These are phyloP conservation scores for Aspergillus uvarum DNA, from an alignment of 2,329 filamentous ascomycete genomes.

Conservation along the genomic window DNA sequence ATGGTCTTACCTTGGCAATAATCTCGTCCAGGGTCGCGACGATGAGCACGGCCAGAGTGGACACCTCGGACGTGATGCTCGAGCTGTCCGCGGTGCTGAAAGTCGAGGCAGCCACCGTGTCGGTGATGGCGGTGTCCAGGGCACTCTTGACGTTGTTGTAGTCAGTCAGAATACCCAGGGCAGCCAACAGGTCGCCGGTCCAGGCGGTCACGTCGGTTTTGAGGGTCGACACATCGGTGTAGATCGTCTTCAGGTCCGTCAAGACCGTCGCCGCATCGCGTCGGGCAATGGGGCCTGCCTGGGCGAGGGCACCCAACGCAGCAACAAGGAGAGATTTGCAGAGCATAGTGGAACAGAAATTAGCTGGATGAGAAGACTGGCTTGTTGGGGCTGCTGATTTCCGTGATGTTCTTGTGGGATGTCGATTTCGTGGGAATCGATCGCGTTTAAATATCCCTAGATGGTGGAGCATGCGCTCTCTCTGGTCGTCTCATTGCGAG, in stretches of 20 bases:
- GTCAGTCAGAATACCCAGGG: not conserved
- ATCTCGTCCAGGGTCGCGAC: not conserved
- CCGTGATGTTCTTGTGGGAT: not conserved
- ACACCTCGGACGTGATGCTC: not conserved
- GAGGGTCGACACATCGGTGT: not conserved
- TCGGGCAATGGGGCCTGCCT: not conserved
- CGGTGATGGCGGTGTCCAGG: not conserved
- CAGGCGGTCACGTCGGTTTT: not conserved
- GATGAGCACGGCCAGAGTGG: not conserved
- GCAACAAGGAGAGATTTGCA: not conserved
- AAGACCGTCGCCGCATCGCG: not conserved
- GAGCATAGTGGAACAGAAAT: not conserved
- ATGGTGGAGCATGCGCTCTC: too few relatives aligned
- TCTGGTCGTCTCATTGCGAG: not conserved
- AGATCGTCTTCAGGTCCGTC: not conserved
- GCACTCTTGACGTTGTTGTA: constrained; percentile 4
- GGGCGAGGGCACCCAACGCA: not conserved
- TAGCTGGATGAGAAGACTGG: not conserved
- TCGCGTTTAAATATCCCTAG: not conserved
- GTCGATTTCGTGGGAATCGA: not conserved
- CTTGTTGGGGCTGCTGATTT: not conserved
- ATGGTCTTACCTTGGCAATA: not conserved
- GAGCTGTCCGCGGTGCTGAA: not conserved
- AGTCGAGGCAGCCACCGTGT: not conserved
- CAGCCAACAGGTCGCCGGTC: not conserved